Evolutionary conservation across 345 rosid genomes (phyloP), one percentile per base, ranked within the genome.

Genomic region (Hibiscus syriacus): DNA sequence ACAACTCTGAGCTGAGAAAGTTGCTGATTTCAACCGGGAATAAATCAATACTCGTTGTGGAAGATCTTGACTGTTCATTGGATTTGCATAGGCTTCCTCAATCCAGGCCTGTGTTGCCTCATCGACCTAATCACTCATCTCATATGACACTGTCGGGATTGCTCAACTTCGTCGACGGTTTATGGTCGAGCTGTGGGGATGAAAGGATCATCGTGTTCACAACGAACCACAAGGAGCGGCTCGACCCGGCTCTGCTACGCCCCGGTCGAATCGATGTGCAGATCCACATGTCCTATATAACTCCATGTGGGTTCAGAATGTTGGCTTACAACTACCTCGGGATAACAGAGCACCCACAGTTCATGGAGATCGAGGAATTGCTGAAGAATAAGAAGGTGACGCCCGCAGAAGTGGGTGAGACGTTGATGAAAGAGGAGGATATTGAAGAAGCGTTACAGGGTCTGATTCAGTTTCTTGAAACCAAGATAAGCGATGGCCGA

Each of bases 161-260:
- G 46, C 70, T 78, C 17, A 72, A 78, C 55, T 79, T 72, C 66
- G 20, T 72, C 2, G 79, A 75, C 41, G 82, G 79, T 54, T 61
- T 75, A 25, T 72, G 82, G 82, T 75, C 82, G 4, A 78, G 77
- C 64, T 60, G 79, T 23, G 79, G 74, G 32, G 79, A 79, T 46
- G 82, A 66, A 39, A 48, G 79, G 67, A 75, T 79, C 29, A 72
- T 79, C 49, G 72, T 79, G 56, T 74, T 79, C 69, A 75, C 72
- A 23, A 79, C 74, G 10, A 79, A 75, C 34, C 74, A 69, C 55
- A 79, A 68, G 64, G 77, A 75, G 2, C 38, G 13, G 41, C 79
- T 72, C 19, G 79, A 71, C 32, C 72, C 74, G 17, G 78, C 78
- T 45, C 32, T 76, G 62, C 59, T 76, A 58, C 70, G 67, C 23